Evolutionary conservation across 768 basidiomycete genomes (phyloP).

Genomic region (Pleurotus giganteus): DNA sequence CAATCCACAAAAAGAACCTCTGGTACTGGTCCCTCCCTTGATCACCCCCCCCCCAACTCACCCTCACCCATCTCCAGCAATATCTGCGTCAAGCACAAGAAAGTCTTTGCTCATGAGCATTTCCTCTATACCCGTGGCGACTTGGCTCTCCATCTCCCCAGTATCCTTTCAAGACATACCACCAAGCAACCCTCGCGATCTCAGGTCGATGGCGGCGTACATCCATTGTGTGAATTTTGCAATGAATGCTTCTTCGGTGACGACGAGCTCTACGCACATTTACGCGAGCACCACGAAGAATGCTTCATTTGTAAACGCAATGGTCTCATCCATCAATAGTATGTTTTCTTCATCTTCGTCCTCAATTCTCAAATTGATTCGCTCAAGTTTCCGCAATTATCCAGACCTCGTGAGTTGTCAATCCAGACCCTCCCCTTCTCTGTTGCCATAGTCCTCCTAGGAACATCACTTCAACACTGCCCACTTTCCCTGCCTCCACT

Average conservation of each 20-base stretch:
- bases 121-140: conserved; percentile 67
- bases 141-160: conserved; percentile 75
- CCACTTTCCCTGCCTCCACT: conserved; percentile 77
- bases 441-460: conserved; percentile 29
- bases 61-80: conserved; percentile 49
- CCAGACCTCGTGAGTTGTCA: conserved; percentile 62
- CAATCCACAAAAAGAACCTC: conserved; percentile 71
- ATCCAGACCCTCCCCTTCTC: neutral
- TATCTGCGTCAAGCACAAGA: conserved; percentile 85
- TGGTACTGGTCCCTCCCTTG: conserved; percentile 59
- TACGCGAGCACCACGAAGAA: conserved; percentile 93
- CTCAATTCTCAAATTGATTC: neutral
- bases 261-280: conserved; percentile 91
- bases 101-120: conserved; percentile 96
- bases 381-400: conserved; percentile 72
- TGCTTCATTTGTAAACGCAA: conserved; percentile 92
- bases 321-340: conserved; percentile 85
- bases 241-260: conserved; percentile 91
- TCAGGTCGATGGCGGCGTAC: conserved; percentile 65
- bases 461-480: conserved; percentile 73
- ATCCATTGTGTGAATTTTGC: conserved; percentile 87
- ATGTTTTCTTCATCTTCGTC: conserved; percentile 29
- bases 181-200: conserved; percentile 43
- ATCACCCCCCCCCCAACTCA: neutral
- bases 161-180: conserved; percentile 41